Percentiles rank a stretch among this genome's conserved stretches.
Evolutionary conservation across 2,329 filamentous ascomycete genomes (phyloP).

Genomic region (Aureobasidium namibiae): DNA sequence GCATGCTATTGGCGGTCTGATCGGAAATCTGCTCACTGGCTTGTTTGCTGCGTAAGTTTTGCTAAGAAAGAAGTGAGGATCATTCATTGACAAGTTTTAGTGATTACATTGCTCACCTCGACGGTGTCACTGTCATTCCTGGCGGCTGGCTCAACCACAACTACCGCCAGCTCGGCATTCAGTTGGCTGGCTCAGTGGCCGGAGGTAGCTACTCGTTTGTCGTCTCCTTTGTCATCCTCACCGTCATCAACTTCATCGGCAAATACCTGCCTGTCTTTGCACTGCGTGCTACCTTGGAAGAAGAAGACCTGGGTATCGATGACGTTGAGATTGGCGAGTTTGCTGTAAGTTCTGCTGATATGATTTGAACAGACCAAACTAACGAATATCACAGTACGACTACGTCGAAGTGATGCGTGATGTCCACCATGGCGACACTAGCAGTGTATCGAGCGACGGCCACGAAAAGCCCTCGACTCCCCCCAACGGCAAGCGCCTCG

Average conservation of each 20-base stretch:
- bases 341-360: constrained; percentile 45
- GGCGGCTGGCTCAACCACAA: constrained; percentile 79
- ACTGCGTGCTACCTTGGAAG: constrained; percentile 66
- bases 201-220: constrained; percentile 72
- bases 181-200: constrained; percentile 70
- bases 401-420: constrained; percentile 78
- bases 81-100: constrained; percentile 17
- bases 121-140: constrained; percentile 56
- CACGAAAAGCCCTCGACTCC: constrained; percentile 10
- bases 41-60: constrained; percentile 64
- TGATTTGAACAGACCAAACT: neutral
- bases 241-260: constrained; percentile 53
- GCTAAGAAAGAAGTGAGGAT: neutral
- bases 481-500: neutral
- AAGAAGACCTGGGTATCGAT: constrained; percentile 77
- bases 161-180: constrained; percentile 77
- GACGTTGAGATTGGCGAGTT: constrained; percentile 90
- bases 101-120: constrained; percentile 74
- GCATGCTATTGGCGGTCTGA: constrained; percentile 67
- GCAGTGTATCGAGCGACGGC: constrained; percentile 1
- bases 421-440: constrained; percentile 34
- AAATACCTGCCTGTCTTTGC: constrained; percentile 69
- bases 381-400: constrained; percentile 52
- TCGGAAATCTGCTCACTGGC: constrained; percentile 70
- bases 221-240: constrained; percentile 67